Base-by-base conservation (phyloP, 257 asterid genomes). In the Linaria vulgaris region DNA sequence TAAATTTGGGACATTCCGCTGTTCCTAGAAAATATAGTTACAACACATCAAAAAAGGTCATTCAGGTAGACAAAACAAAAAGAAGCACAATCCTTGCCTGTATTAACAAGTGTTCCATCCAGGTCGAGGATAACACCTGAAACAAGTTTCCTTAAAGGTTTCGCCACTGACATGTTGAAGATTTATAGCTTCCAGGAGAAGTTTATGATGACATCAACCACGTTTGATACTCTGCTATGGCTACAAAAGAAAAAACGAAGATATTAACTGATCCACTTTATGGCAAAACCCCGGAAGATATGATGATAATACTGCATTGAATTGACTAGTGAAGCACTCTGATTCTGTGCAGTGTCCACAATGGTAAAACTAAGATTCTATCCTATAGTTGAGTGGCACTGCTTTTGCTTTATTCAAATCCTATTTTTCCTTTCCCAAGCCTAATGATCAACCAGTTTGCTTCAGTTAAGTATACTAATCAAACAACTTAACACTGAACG, bases 21-120 rank as follows among this genome's bases (percentile, higher is more conserved):
- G 15, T 56, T 66, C 58, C 31, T 17, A 64, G 25, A 51, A 43
- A 48, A 30, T 17, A 48, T 38, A 15, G 37, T 43, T n/a, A 48
- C 59, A 59, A 20, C 55, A 20, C 31, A 61, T 41, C 41, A 9
- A 15, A 56, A n/a, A 25, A 50, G 57, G 38, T 30, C 59, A 45
- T n/a, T 34, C 19, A 55, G 54, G 19, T 49, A 16, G 51, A 59
- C 37, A 41, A 17, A 23, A n/a, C 38, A 0, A 22, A 5, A 46
- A 37, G 20, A 37, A 72, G 57, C 46, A 76, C 6, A 52, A 72
- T 7, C 70, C 24, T 27, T 55, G 86, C 97, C 97, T 72, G 97
- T 91, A 69, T 88, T 88, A 53, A 91, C 80, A 72, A 91, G 95
- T 43, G 96, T 86, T 66, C 97, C 98, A 68, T 91, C 98, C 83